Percentiles rank a stretch among this genome's conserved stretches.
Conservation (phyloP, 768 basidiomycete species). For the Rossbeevera mucosa region DNA sequence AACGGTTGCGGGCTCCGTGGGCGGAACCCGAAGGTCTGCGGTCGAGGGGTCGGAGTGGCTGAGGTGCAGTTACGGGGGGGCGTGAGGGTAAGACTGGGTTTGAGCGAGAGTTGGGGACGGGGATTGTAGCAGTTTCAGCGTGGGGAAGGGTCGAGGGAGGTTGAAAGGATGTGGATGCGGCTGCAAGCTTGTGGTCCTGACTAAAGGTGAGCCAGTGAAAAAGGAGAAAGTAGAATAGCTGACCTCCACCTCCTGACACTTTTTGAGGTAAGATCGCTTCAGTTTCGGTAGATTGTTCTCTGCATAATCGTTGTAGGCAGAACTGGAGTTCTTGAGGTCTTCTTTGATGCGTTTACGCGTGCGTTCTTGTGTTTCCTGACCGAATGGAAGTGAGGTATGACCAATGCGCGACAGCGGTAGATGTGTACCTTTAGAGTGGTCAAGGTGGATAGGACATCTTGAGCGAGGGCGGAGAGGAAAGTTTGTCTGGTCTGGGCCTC, state of each 20-base stretch:
- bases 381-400: neutral
- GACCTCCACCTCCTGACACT: slow-evolving; percentile 86
- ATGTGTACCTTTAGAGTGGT: slow-evolving; percentile 55
- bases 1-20: slow-evolving; percentile 56
- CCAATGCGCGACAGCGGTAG: neutral
- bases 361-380: slow-evolving; percentile 83
- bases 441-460: slow-evolving; percentile 72
- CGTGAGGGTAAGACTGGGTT: slow-evolving; percentile 44
- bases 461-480: slow-evolving; percentile 63
- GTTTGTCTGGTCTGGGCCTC: slow-evolving; percentile 82
- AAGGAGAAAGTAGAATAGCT: slow-evolving; percentile 11
- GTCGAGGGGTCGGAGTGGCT: slow-evolving; percentile 70
- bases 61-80: slow-evolving; percentile 63
- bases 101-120: slow-evolving; percentile 38
- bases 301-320: slow-evolving; percentile 75
- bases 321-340: slow-evolving; percentile 75
- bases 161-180: slow-evolving; percentile 32
- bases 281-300: slow-evolving; percentile 77
- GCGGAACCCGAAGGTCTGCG: slow-evolving; percentile 64
- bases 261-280: slow-evolving; percentile 75
- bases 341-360: slow-evolving; percentile 91
- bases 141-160: slow-evolving; percentile 29
- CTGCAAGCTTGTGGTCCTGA: slow-evolving; percentile 62
- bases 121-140: slow-evolving; percentile 28
- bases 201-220: slow-evolving; percentile 6